A percentile compares a stretch with the other conserved stretches of the same genome.
Conservation (phyloP, 2,329 filamentous ascomycete genomes). For the Penicillium sp. region DNA sequence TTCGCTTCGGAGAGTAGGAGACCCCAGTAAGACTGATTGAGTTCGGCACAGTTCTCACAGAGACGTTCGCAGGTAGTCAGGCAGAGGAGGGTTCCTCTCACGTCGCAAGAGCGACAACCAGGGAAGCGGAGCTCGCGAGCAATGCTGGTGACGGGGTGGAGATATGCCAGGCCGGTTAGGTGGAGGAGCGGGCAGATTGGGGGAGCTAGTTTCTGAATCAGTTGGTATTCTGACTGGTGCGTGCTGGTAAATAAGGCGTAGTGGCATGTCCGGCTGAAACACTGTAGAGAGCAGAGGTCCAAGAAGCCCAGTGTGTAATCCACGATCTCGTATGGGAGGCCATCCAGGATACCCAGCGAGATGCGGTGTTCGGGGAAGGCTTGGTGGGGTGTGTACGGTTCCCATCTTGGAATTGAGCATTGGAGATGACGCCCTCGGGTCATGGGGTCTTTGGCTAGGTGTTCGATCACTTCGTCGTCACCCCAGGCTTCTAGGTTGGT, state of each 20-base stretch:
- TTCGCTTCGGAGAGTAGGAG: background rate
- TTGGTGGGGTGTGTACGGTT: background rate
- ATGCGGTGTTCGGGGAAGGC: too few species aligned
- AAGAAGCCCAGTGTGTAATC: constrained; percentile 3
- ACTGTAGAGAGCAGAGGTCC: background rate
- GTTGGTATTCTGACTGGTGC: background rate
- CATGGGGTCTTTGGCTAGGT: background rate
- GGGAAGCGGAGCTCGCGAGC: constrained; percentile 9
- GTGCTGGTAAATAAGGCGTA: background rate
- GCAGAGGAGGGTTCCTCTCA: constrained; percentile 6
- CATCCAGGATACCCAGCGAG: background rate
- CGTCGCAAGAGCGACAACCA: constrained; percentile 15
- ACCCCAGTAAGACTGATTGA: constrained; percentile 11
- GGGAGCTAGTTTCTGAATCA: background rate
- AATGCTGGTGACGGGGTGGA: constrained; percentile 2
- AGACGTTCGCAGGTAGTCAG: constrained; percentile 15
- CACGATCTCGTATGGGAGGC: constrained; percentile 5
- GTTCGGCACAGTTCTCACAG: constrained; percentile 11
- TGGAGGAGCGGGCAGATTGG: background rate
- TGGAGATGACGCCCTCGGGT: background rate
- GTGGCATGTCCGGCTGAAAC: constrained; percentile 4
- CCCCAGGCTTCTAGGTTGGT: background rate
- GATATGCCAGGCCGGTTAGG: background rate
- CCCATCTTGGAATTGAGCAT: background rate
- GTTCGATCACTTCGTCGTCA: background rate